These are phyloP conservation scores for Penicillium palitans DNA, from an alignment of 2,329 filamentous ascomycete genomes.

Conservation along the genomic window DNA sequence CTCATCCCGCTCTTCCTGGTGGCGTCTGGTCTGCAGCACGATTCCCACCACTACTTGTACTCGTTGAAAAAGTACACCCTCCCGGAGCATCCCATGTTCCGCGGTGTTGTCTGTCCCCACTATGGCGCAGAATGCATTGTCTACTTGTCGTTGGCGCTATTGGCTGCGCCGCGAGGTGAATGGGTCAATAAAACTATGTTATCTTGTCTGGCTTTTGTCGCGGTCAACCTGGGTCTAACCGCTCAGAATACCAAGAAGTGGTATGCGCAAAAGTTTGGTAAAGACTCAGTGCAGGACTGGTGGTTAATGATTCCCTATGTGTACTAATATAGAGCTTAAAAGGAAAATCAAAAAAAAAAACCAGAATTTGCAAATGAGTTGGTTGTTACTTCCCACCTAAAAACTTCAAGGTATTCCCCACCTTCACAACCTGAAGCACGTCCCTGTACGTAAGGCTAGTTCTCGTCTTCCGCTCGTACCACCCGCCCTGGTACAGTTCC, in stretches of 20 bases:
- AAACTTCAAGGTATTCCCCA: constrained; percentile 67
- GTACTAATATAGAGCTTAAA: constrained; percentile 28
- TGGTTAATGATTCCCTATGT: constrained; percentile 73
- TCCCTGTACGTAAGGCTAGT: constrained; percentile 72
- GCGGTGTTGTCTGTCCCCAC: constrained; percentile 75
- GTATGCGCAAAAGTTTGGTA: constrained; percentile 76
- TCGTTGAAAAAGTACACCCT: constrained; percentile 79
- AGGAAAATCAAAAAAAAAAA: not conserved
- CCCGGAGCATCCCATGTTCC: constrained; percentile 71
- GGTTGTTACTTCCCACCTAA: constrained; percentile 33
- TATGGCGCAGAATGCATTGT: constrained; percentile 86
- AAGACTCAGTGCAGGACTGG: constrained; percentile 59
- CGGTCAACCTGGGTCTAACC: constrained; percentile 77
- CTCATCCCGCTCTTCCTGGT: constrained; percentile 65
- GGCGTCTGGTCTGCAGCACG: constrained; percentile 72
- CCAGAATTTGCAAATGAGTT: not conserved
- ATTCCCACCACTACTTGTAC: constrained; percentile 69
- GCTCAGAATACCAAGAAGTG: constrained; percentile 75
- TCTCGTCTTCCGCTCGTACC: constrained; percentile 52
- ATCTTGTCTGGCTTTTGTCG: constrained; percentile 70
- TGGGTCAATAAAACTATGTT: constrained; percentile 72
- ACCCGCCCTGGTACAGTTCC: constrained; percentile 40
- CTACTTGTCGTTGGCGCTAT: constrained; percentile 74
- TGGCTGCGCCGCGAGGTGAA: constrained; percentile 67
- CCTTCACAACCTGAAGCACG: constrained; percentile 75